phyloP scores from a whole-genome alignment of 208 protist genomes.

The Phytomonas francai region DNA sequence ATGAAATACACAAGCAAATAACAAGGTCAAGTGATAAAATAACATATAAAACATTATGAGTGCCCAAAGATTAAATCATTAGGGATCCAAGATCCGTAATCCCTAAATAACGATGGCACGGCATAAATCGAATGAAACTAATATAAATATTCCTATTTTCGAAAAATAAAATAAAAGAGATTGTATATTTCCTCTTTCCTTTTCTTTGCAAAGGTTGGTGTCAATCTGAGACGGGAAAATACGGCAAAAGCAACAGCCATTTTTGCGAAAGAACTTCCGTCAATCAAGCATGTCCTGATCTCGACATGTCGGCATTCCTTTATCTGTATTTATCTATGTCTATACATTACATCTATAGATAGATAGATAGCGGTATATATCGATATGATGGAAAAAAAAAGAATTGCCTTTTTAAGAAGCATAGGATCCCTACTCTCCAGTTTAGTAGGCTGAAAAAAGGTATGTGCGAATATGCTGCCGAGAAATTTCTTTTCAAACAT shows the following conservation, averaged over 20 bases:
- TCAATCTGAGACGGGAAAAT: too few relatives aligned
- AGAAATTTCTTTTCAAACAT: too few relatives aligned
- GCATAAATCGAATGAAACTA: neutral
- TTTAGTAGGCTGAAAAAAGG: too few relatives aligned
- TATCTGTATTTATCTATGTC: neutral
- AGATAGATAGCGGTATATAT: neutral
- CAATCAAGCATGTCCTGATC: too few relatives aligned
- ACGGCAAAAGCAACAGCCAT: too few relatives aligned
- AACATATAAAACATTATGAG: slow-evolving; percentile 4
- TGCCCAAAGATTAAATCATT: neutral
- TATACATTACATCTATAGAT: neutral
- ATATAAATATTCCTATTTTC: neutral
- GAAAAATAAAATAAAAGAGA: too few relatives aligned
- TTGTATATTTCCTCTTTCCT: too few relatives aligned
- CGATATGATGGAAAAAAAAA: slow-evolving; percentile 8
- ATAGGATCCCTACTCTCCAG: too few relatives aligned
- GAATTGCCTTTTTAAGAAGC: neutral
- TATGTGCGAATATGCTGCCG: too few relatives aligned
- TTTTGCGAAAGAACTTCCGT: too few relatives aligned
- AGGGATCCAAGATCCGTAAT: neutral
- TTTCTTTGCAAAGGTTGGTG: too few relatives aligned
- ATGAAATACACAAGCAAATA: slow-evolving; percentile 12
- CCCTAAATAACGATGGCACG: neutral
- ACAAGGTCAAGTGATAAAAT: slow-evolving; percentile 10
- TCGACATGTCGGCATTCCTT: too few relatives aligned